Evolutionary conservation across 371 early-diverging fungal genomes (phyloP), one percentile per base, ranked within the genome.

Genomic region (Actinomucor elegans): DNA sequence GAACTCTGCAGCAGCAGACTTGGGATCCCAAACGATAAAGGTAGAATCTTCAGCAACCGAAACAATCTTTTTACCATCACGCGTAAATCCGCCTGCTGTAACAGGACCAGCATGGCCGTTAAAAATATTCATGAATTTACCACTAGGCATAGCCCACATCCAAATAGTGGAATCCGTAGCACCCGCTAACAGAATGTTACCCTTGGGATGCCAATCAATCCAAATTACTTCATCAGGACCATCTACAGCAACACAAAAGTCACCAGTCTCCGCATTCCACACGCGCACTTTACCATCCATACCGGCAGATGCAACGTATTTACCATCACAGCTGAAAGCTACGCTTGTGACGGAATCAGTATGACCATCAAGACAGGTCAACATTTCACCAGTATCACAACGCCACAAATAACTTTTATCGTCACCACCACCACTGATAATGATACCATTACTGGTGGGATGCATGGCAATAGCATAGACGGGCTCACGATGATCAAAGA

Each of bases 201-300:
- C 99, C 57, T 89, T 86, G 8, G 95, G 95, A 74, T 98, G 99
- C 97, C 97, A 98, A 59, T 89, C 73, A 29, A 97, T 59, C 96
- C 97, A 97, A 28, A 60, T 34, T 1, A 49, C 44, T 28, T 97
- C 99, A 63, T 88, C 88, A 10, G 97, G 94, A 4, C 97, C 97
- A 52, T 97, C 97, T 15, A 95, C 81, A 14, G 76, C 55, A 2
- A 75, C 69, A 21, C 88, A 77, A 32, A 73, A 70, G 55, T 81
- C 73, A 29, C 90, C 89, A 14, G 75, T 80, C 8, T 71, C 71
- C 23, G 84, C 69, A 55, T 83, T 79, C 80, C 88, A 92, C n/a
- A 98, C 93, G 48, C 81, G 80, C 33, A 97, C 81, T 53, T 87
- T 87, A 50, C 98, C 98, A 61, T 98, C 98, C 98, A 98, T 94